Percentiles rank a stretch among this genome's conserved stretches.
phyloP scores from a whole-genome alignment of 2,329 filamentous ascomycete species.

The Venturia pyrina region DNA sequence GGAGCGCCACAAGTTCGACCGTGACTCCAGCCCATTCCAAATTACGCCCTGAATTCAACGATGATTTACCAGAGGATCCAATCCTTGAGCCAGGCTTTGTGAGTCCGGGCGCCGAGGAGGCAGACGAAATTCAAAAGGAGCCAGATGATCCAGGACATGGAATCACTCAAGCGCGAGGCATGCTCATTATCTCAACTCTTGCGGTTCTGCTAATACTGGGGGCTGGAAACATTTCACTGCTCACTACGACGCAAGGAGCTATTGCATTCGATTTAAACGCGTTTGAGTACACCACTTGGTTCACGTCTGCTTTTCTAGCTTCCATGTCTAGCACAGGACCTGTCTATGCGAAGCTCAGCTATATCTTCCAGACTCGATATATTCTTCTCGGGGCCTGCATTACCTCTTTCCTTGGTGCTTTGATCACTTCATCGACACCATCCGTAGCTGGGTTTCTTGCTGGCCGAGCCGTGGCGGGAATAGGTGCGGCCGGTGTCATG shows the following conservation, averaged over 20 bases:
- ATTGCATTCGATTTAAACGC: constrained; percentile 68
- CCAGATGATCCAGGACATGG: background rate
- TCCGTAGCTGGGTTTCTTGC: constrained; percentile 54
- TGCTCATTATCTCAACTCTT: constrained; percentile 1
- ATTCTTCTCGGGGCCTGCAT: constrained; percentile 55
- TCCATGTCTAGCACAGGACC: constrained; percentile 51
- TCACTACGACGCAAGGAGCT: constrained; percentile 69
- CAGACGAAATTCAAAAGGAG: constrained; percentile 1
- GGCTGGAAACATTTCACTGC: constrained; percentile 64
- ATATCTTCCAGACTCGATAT: constrained; percentile 59
- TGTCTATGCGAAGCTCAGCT: constrained; percentile 59
- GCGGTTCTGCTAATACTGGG: constrained; percentile 6
- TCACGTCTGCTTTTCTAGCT: constrained; percentile 68
- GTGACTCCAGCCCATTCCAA: constrained; percentile 1
- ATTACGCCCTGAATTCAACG: background rate
- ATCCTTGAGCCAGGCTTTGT: background rate
- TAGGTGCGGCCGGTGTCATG: constrained; percentile 62
- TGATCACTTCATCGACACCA: constrained; percentile 53
- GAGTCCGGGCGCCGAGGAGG: background rate
- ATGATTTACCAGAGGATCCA: constrained; percentile 1
- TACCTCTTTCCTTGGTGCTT: constrained; percentile 49
- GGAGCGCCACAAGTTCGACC: constrained; percentile 9
- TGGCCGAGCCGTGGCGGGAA: constrained; percentile 57
- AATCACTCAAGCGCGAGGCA: background rate
- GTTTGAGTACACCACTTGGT: constrained; percentile 67